A percentile compares a stretch with the other conserved stretches of the same genome.
phyloP scores from a whole-genome alignment of 2,329 filamentous ascomycete species.

The Chaetomium olivaceum region DNA sequence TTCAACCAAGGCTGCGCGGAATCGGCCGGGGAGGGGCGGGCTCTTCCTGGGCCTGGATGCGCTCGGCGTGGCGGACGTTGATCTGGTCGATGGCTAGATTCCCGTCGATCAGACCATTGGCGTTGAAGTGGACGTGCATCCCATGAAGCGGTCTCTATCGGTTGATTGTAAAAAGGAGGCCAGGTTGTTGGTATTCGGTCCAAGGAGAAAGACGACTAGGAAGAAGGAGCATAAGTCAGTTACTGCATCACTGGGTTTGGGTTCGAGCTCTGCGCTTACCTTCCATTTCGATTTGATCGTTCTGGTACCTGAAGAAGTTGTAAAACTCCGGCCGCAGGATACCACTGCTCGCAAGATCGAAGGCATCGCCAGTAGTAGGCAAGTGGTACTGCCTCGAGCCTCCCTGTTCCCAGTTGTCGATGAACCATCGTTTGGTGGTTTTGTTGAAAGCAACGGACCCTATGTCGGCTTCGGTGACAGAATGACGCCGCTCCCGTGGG shows the following conservation, averaged over 20 bases:
- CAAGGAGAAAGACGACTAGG: background rate
- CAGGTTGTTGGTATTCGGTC: background rate
- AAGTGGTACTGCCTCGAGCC: background rate
- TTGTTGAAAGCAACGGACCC: background rate
- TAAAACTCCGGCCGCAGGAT: background rate
- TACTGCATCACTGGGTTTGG: background rate
- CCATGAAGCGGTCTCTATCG: background rate
- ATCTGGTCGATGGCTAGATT: background rate
- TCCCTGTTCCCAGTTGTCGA: background rate
- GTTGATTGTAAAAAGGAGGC: background rate
- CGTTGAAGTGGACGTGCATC: slow-evolving; percentile 5
- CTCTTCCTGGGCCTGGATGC: background rate
- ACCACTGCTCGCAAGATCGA: background rate
- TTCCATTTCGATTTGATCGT: background rate
- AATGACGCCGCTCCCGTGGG: background rate
- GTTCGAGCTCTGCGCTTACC: background rate
- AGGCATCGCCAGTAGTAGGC: background rate
- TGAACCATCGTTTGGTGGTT: background rate
- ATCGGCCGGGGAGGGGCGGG: background rate
- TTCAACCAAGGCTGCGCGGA: background rate
- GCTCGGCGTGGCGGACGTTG: slow-evolving; percentile 2
- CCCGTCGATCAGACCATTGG: background rate
- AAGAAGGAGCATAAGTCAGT: background rate
- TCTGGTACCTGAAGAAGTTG: background rate
- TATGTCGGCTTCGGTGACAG: background rate